Conservation (phyloP, 2,329 filamentous ascomycete genomes). For the Leptodontidium sp. region DNA sequence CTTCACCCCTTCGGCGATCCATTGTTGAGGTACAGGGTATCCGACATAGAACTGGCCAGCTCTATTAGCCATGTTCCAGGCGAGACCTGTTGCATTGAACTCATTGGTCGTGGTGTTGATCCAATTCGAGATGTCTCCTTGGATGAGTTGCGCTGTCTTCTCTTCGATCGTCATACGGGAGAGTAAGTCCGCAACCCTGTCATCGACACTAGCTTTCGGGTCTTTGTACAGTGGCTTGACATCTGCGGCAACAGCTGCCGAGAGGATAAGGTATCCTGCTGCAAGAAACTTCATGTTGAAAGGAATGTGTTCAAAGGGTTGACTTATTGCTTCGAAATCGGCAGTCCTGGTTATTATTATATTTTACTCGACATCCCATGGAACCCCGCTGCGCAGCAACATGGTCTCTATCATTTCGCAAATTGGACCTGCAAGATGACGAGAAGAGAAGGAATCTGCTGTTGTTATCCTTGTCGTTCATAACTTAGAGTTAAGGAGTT, state of each 20-base stretch:
- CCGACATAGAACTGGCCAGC: conserved; percentile 75
- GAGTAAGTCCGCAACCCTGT: conserved; percentile 54
- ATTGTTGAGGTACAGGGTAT: conserved; percentile 69
- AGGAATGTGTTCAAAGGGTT: not conserved
- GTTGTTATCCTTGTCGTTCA: not conserved
- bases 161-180: conserved; percentile 78
- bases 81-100: conserved; percentile 74
- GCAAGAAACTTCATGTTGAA: conserved; percentile 16
- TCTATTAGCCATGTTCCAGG: conserved; percentile 63
- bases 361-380: not conserved
- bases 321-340: not conserved
- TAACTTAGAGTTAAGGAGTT: conserved; percentile 7
- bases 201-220: conserved; percentile 24
- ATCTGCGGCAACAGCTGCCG: not conserved
- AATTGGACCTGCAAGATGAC: not conserved
- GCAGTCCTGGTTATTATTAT: not conserved
- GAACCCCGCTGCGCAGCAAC: conserved; percentile 3
- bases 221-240: conserved; percentile 25
- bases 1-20: conserved; percentile 69
- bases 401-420: not conserved
- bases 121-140: conserved; percentile 78
- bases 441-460: not conserved
- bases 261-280: not conserved
- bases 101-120: conserved; percentile 71
- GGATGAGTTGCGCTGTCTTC: conserved; percentile 74